phyloP scores from a whole-genome alignment of 495 filamentous ascomycete species.

The Echria macrotheca region DNA sequence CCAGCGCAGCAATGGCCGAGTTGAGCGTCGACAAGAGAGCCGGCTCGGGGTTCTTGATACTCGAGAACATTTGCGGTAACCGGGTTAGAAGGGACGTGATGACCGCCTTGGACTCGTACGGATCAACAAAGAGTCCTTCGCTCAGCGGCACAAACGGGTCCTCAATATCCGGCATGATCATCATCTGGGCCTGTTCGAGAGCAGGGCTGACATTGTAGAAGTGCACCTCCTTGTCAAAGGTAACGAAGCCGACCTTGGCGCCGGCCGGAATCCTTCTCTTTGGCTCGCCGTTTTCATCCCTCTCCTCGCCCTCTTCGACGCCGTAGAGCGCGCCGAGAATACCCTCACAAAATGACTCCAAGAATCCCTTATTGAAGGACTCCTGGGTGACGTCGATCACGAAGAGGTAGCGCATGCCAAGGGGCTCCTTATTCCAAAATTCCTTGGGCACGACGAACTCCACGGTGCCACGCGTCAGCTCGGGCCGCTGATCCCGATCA shows the following conservation, averaged over 20 bases:
- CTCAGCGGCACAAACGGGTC: conserved; percentile 93
- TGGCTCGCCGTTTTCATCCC: conserved; percentile 51
- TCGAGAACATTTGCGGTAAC: conserved; percentile 78
- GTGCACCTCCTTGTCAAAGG: conserved; percentile 91
- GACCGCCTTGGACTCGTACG: conserved; percentile 82
- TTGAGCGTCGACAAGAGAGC: conserved; percentile 79
- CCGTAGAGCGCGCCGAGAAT: conserved; percentile 81
- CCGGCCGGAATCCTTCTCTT: conserved; percentile 66
- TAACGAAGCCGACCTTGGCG: conserved; percentile 89
- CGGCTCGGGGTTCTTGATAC: conserved; percentile 82
- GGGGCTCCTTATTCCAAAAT: conserved; percentile 95
- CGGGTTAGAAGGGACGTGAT: conserved; percentile 78
- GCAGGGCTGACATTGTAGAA: conserved; percentile 88
- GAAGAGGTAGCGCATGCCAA: conserved; percentile 82
- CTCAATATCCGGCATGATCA: conserved; percentile 97
- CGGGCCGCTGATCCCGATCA: conserved; percentile 83
- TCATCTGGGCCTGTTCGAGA: conserved; percentile 89
- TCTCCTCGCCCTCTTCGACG: conserved; percentile 45
- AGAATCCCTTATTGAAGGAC: conserved; percentile 77
- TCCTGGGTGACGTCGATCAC: conserved; percentile 89
- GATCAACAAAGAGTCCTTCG: conserved; percentile 91
- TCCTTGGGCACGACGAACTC: conserved; percentile 97
- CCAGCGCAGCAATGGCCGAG: conserved; percentile 72
- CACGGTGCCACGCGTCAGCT: conserved; percentile 84
- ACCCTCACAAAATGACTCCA: conserved; percentile 89